Base-by-base conservation (phyloP, 73 alveolate species). In the Tetrahymena borealis region DNA sequence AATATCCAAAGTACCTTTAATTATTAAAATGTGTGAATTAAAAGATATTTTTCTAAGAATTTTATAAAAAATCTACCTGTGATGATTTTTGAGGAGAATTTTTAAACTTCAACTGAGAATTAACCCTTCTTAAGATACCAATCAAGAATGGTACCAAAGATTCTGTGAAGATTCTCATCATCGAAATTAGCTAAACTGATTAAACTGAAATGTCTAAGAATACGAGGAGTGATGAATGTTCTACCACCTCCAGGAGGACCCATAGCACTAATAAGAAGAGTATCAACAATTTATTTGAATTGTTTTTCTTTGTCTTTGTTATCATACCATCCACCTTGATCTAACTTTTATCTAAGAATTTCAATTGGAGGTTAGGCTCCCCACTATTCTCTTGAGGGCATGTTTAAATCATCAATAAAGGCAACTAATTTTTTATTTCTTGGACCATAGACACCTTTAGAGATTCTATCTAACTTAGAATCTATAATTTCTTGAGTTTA, bases 321-420 rank as follows among this genome's bases (percentile, higher is more conserved):
- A 93, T 98, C 99, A 95, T 97, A 98, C 97, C 98, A 97, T 32
- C 99, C 99, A 7, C 98, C 99, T 91, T 94, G 92, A 40, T 98
- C 99, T 95, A 98, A 97, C 95, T 96, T 93, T 91, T 97, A 97
- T 90, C 99, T 96, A 20, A 98, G 95, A 94, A 98, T 79, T 96
- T 98, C 99, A 11, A 98, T 97, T 0, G 99, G 99, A 41, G 99
- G 99, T 93, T 98, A 97, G 11, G 99, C 99, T 1, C 99, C 99
- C 91, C 95, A 96, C 91, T 96, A 94, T 43, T 98, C 99, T 95
- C 97, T 97, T 85, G 97, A 96, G 20, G 99, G 99, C 99, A 98
- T 97, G 91, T 98, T 98, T 78, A 98, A 93, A 92, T 98, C 99
- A 93, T 98, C 99, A n/a, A 98, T 98, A 79, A 97, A 97, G 35